Conservation (phyloP, 2,329 filamentous ascomycete genomes). For the Monosporascus sp. region DNA sequence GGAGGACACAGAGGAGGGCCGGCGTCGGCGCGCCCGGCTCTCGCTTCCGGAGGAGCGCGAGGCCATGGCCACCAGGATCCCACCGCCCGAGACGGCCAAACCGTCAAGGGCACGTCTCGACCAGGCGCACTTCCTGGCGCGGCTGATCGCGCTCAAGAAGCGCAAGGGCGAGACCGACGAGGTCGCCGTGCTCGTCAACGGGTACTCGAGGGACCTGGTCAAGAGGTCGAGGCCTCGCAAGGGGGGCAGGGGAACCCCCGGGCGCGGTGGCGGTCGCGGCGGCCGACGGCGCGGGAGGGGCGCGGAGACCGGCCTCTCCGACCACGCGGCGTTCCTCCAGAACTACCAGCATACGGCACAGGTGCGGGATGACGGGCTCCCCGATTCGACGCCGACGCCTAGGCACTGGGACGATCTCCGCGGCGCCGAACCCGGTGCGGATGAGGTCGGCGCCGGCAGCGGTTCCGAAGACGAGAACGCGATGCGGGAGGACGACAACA, state of each 20-base stretch:
- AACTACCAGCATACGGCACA: neutral
- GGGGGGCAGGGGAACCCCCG: neutral
- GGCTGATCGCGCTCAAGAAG: conserved; percentile 60
- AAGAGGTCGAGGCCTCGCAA: neutral
- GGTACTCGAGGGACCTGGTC: neutral
- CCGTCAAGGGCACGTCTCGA: conserved; percentile 38
- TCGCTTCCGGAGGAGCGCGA: conserved; percentile 16
- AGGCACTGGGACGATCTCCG: conserved; percentile 18
- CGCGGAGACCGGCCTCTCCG: neutral
- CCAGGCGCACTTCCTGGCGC: conserved; percentile 53
- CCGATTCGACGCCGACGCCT: conserved; percentile 20
- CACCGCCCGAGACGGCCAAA: conserved; percentile 42
- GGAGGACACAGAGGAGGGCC: conserved; percentile 5
- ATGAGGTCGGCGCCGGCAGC: neutral
- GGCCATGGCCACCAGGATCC: conserved; percentile 33
- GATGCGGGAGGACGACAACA: conserved; percentile 1
- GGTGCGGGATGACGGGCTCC: neutral
- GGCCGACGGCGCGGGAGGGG: neutral
- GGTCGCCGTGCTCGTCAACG: conserved; percentile 46
- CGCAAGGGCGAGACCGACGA: conserved; percentile 59
- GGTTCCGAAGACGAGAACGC: conserved; percentile 1
- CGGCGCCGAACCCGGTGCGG: neutral
- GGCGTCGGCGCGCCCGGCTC: conserved; percentile 1
- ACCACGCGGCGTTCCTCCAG: neutral
- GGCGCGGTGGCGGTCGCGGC: neutral